Evolutionary conservation across 2,329 filamentous ascomycete species (phyloP).

Genomic region (Aspergillus sp.): DNA sequence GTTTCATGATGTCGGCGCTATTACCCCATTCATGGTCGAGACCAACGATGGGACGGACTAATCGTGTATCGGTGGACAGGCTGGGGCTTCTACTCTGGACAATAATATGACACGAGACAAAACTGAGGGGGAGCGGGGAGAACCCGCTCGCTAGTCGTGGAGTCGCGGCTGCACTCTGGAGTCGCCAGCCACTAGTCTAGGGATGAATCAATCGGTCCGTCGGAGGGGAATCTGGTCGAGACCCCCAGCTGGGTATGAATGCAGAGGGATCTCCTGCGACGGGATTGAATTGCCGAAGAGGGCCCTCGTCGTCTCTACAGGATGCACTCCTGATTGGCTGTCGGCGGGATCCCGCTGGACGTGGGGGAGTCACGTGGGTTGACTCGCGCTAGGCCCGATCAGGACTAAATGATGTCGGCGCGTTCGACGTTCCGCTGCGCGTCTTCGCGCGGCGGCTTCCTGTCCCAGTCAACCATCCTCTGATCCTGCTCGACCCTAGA

Average conservation of each 20-base stretch:
- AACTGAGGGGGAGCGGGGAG: not conserved
- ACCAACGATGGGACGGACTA: conserved; percentile 17
- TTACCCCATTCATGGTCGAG: conserved; percentile 20
- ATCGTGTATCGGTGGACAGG: not conserved
- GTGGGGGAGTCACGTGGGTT: too few relatives aligned
- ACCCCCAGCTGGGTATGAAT: too few relatives aligned
- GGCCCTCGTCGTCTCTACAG: too few relatives aligned
- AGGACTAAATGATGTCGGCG: conserved; percentile 20
- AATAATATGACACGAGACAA: not conserved
- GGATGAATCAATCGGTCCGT: too few relatives aligned
- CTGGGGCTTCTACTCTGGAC: not conserved
- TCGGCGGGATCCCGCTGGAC: too few relatives aligned
- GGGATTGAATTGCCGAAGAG: too few relatives aligned
- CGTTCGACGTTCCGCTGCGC: conserved; percentile 15
- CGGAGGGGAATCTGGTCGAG: too few relatives aligned
- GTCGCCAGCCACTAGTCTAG: too few relatives aligned
- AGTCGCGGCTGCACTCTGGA: too few relatives aligned
- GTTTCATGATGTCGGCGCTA: conserved; percentile 32
- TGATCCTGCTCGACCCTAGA: not conserved
- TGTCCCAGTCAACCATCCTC: not conserved
- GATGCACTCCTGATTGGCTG: too few relatives aligned
- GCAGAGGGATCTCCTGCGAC: too few relatives aligned
- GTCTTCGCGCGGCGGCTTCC: conserved; percentile 10
- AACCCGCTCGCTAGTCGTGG: not conserved
- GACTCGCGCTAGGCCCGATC: conserved; percentile 12